A percentile compares a stretch with the other conserved stretches of the same genome.
Evolutionary conservation across 176 grass and related monocot genomes (phyloP).

Genomic region (Ensete ventricosum): DNA sequence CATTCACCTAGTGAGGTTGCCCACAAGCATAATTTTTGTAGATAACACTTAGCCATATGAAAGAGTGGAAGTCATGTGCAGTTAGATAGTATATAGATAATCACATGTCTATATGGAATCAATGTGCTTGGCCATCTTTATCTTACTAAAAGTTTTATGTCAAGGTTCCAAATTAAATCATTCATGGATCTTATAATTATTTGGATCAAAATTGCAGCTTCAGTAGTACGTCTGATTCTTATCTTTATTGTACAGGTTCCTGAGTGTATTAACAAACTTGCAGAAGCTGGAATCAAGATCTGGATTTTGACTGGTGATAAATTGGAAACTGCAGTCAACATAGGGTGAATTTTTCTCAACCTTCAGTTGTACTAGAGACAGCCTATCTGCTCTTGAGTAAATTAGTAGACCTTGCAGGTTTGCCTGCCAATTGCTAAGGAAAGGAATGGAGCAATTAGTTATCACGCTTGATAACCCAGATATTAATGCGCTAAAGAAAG

Average conservation of each 20-base stretch:
- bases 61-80: not conserved
- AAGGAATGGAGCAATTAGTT: slow-evolving; percentile 84
- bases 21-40: not conserved
- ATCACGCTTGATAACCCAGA: slow-evolving; percentile 60
- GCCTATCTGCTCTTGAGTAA: slow-evolving; percentile 1
- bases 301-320: slow-evolving; percentile 97
- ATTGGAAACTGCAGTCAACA: slow-evolving; percentile 95
- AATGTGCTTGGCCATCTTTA: not conserved
- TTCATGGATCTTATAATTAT: not conserved
- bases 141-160: not conserved
- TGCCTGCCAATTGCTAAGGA: slow-evolving; percentile 73
- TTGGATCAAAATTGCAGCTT: not conserved
- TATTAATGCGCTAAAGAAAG: slow-evolving; percentile 53
- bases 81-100: not conserved
- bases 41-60: not conserved
- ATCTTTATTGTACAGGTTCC: slow-evolving; percentile 40
- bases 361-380: not conserved
- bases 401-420: slow-evolving; percentile 33
- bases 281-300: slow-evolving; percentile 94
- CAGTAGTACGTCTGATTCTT: not conserved
- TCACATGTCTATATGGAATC: not conserved
- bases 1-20: not conserved
- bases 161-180: not conserved
- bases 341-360: slow-evolving; percentile 37
- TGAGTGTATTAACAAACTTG: slow-evolving; percentile 94